A percentile compares a stretch with the other conserved stretches of the same genome.
These are phyloP conservation scores for Carpinus viminea DNA, from an alignment of 306 rosid species.

Conservation along the genomic window DNA sequence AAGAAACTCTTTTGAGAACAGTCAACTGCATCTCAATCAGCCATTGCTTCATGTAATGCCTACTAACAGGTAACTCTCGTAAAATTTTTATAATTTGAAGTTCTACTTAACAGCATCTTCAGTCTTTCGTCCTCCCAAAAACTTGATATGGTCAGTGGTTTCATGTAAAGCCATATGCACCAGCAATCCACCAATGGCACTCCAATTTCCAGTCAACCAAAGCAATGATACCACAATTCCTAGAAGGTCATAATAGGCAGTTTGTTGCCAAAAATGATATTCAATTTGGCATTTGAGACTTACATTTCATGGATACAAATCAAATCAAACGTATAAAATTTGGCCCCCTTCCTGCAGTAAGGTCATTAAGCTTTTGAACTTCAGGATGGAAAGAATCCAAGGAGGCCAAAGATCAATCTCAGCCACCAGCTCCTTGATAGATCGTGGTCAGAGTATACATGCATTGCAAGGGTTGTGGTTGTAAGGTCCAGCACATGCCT, in stretches of 20 bases:
- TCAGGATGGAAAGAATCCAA: too few species aligned
- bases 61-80: not conserved
- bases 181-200: not conserved
- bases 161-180: not conserved
- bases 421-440: too few species aligned
- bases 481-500: too few species aligned
- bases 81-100: not conserved
- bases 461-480: too few species aligned
- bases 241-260: not conserved
- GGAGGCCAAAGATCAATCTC: too few species aligned
- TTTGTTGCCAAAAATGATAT: not conserved
- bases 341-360: too few species aligned
- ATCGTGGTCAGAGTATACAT: too few species aligned
- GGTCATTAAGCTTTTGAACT: too few species aligned
- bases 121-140: not conserved
- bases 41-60: not conserved
- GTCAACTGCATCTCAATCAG: not conserved
- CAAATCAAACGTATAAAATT: not conserved
- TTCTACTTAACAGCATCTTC: not conserved
- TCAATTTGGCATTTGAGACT: not conserved
- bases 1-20: not conserved
- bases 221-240: not conserved
- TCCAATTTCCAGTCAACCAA: not conserved
- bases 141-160: not conserved
- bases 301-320: not conserved